Base-by-base conservation (phyloP, 345 rosid species). In the Fremontodendron californicum region DNA sequence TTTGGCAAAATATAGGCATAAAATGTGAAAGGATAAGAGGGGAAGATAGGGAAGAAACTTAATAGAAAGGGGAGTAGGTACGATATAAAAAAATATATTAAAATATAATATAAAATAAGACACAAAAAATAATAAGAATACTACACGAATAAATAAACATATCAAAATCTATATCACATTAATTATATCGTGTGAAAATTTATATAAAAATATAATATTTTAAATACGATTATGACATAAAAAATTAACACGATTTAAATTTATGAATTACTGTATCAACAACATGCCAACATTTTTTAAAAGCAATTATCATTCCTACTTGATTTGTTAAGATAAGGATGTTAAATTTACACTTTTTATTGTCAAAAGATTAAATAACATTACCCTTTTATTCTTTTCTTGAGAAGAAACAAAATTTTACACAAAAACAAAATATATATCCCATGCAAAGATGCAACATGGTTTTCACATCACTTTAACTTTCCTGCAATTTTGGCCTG, bases 401-500 rank as follows among this genome's bases (percentile, higher is more conserved):
- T 12, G 5, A 23, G 33, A 68, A 25, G 52, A 39, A 67, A 54
- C 76, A 74, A 74, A 54, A 58, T 42, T 35, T 58, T 12, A 23
- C 49, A n/a, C 67, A 37, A 43, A 74, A 60, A 9, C 46, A 74
- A 74, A 60, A n/a, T n/a, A 60, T 27, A 43, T 60, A 69, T 74
- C 35, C 12, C 21, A 73, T 52, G 64, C 64, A 37, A 37, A 54
- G 63, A 35, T 73, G 75, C 21, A 73, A 21, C 63, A 54, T 73
- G 64, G 64, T 54, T 54, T 54, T 54, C 76, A 54, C 63, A 54
- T 73, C 76, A 73, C 64, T n/a, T n/a, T n/a, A n/a, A n/a, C n/a
- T 52, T 33, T 54, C 29, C n/a, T 35, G 21, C 64, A 37, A 54
- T 21, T 18, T 39, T 51, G 35, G 79, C 29, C 31, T 77, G 66